A percentile compares a stretch with the other conserved stretches of the same genome.
These are phyloP conservation scores for Stylosanthes scabra DNA, from an alignment of 331 rosid species.

Conservation along the genomic window DNA sequence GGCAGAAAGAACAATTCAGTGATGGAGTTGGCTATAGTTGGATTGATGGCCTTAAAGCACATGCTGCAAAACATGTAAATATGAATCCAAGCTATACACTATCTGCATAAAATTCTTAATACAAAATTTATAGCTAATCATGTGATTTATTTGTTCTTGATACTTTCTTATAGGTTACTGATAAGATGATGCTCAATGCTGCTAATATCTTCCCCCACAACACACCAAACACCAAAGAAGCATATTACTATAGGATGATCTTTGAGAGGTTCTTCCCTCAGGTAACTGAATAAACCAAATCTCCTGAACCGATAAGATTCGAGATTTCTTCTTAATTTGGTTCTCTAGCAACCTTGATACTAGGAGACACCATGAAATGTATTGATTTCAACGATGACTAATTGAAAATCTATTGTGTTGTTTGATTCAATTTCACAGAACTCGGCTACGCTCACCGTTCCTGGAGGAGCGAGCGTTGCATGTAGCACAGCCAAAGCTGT, in stretches of 20 bases:
- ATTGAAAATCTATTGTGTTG: neutral
- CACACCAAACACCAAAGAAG: conserved; percentile 89
- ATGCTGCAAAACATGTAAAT: conserved; percentile 83
- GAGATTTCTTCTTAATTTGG: too few relatives aligned
- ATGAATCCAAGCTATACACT: neutral
- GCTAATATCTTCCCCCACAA: conserved; percentile 80
- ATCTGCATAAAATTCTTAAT: neutral
- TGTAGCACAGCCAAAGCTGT: conserved; percentile 94
- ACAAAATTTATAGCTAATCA: neutral
- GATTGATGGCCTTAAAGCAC: conserved; percentile 96
- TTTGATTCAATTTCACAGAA: conserved; percentile 55
- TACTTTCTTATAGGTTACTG: conserved; percentile 64
- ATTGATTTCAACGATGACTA: neutral
- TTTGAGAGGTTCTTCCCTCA: conserved; percentile 99
- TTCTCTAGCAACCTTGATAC: too few relatives aligned
- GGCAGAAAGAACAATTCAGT: conserved; percentile 98
- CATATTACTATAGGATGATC: conserved; percentile 87
- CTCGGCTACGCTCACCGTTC: conserved; percentile 85
- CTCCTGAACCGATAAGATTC: too few relatives aligned
- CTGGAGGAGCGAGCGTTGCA: conserved; percentile 96
- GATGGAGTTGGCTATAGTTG: conserved; percentile 99
- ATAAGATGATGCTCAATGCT: conserved; percentile 88
- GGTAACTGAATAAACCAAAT: conserved; percentile 48
- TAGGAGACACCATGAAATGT: too few relatives aligned
- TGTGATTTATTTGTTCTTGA: conserved; percentile 11